phyloP scores from a whole-genome alignment of 2,329 filamentous ascomycete species.

The Coniochaeta sp. region DNA sequence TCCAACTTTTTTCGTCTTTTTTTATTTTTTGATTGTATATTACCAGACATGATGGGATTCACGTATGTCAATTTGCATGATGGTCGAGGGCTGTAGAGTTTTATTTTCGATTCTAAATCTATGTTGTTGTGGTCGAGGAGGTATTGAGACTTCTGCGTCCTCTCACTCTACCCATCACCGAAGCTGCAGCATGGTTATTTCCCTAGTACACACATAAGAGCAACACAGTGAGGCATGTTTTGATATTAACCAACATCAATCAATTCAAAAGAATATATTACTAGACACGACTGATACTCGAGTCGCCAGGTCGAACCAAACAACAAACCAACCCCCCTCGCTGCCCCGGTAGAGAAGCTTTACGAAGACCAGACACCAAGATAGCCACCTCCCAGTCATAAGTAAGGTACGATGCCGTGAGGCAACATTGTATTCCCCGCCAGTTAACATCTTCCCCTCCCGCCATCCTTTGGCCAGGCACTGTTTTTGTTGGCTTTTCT shows the following conservation, averaged over 20 bases:
- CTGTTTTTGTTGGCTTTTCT: slow-evolving; percentile 1
- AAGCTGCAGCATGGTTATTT: too few relatives aligned
- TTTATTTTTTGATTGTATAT: neutral
- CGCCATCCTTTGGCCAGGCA: neutral
- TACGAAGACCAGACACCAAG: neutral
- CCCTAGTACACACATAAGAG: too few relatives aligned
- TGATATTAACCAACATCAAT: neutral
- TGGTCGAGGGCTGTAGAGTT: neutral
- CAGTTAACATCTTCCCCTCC: neutral
- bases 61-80: neutral
- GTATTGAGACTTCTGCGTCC: too few relatives aligned
- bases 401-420: slow-evolving; percentile 1
- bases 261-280: neutral
- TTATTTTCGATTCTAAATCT: too few relatives aligned
- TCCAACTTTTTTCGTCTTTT: slow-evolving; percentile 19
- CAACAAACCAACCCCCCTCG: neutral
- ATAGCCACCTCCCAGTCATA: neutral
- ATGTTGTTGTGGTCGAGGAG: too few relatives aligned
- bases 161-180: too few relatives aligned
- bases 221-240: neutral
- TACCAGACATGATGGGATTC: neutral
- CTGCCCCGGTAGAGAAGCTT: neutral
- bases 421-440: neutral
- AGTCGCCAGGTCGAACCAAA: neutral
- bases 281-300: neutral